phyloP scores from a whole-genome alignment of 169 alveolate species.

The Cryptosporidium bovis region DNA sequence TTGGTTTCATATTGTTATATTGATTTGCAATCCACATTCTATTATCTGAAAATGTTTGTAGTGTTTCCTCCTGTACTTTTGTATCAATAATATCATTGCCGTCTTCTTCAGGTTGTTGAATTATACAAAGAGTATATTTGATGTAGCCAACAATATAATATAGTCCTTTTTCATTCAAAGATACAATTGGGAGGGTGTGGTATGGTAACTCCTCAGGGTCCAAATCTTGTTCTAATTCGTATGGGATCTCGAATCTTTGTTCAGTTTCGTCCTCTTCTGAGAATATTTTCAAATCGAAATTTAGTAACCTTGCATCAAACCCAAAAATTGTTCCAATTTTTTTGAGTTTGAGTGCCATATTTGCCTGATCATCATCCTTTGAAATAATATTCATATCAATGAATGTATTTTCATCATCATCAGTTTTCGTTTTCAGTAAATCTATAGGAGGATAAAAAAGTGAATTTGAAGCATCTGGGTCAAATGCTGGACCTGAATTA shows the following conservation, averaged over 20 bases:
- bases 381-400: conserved; percentile 28
- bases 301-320: conserved; percentile 66
- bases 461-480: conserved; percentile 57
- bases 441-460: conserved; percentile 62
- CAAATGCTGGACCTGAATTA: conserved; percentile 45
- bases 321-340: conserved; percentile 63
- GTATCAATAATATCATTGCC: conserved; percentile 23
- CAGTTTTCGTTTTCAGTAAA: conserved; percentile 39
- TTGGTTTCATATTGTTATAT: conserved; percentile 52
- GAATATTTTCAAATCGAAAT: conserved; percentile 57
- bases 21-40: conserved; percentile 75
- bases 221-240: conserved; percentile 88
- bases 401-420: neutral
- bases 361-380: conserved; percentile 64
- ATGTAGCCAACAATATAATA: conserved; percentile 90
- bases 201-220: conserved; percentile 86
- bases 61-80: conserved; percentile 43
- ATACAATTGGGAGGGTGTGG: conserved; percentile 85
- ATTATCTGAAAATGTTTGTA: conserved; percentile 55
- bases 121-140: conserved; percentile 84
- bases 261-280: conserved; percentile 72
- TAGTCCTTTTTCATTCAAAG: conserved; percentile 87
- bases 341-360: conserved; percentile 56
- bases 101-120: conserved; percentile 70
- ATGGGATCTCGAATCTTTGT: conserved; percentile 86